Percentiles rank a stretch among this genome's conserved stretches.
Conservation (phyloP, 805 yeast genomes). For the Myxozyma vanderwaltii region DNA sequence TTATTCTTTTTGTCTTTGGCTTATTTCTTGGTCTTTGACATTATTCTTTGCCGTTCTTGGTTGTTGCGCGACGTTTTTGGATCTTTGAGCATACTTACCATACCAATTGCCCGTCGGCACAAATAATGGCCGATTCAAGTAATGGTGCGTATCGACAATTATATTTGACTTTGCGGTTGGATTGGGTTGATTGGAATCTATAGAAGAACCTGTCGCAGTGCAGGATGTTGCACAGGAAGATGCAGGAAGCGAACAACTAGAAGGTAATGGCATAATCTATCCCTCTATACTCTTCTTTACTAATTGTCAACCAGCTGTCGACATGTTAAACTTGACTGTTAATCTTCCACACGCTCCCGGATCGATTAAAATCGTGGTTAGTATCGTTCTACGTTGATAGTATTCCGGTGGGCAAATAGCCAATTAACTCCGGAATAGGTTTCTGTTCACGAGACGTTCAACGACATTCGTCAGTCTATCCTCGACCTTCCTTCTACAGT, state of each 20-base stretch:
- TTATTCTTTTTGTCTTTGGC: too few species aligned
- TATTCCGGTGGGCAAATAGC: not conserved
- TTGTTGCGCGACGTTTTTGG: too few species aligned
- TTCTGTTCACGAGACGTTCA: slow-evolving; percentile 50
- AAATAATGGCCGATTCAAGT: slow-evolving; percentile 1
- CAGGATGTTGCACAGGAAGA: not conserved
- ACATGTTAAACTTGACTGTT: slow-evolving; percentile 32
- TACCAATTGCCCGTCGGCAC: too few species aligned
- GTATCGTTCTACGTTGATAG: not conserved
- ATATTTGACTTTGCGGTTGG: not conserved
- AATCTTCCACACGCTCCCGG: slow-evolving; percentile 34
- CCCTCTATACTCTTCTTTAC: not conserved
- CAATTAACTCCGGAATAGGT: slow-evolving; percentile 21
- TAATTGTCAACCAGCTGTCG: not conserved
- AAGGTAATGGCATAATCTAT: not conserved
- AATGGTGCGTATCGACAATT: not conserved
- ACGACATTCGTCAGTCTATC: slow-evolving; percentile 61
- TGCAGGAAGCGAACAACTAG: slow-evolving; percentile 1
- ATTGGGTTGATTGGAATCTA: not conserved
- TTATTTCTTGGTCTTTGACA: too few species aligned
- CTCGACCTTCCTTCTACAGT: slow-evolving; percentile 58
- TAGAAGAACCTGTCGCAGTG: not conserved
- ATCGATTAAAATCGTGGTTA: slow-evolving; percentile 34
- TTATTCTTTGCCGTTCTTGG: too few species aligned
- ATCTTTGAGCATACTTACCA: too few species aligned